These are phyloP conservation scores for Hansenula sp. DNA, from an alignment of 1,139 yeast genomes.

Conservation along the genomic window DNA sequence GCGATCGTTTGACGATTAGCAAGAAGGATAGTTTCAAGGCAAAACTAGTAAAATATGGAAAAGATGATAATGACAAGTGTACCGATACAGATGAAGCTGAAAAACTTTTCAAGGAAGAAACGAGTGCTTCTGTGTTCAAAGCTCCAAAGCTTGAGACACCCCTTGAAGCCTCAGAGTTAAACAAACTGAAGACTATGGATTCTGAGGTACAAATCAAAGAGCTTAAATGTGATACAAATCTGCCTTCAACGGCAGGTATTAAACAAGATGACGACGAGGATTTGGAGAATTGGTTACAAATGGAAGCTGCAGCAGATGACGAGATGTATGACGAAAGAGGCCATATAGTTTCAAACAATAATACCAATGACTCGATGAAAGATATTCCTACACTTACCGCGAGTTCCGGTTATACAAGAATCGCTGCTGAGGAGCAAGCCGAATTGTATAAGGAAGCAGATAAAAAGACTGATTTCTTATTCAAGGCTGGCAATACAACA, in stretches of 20 bases:
- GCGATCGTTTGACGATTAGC: not conserved
- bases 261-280: constrained; percentile 12
- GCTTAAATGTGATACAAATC: no score
- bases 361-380: not conserved
- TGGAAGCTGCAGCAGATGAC: constrained; percentile 58
- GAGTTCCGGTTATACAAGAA: constrained; percentile 76
- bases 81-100: constrained; percentile 4
- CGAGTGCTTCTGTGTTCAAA: not conserved
- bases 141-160: not conserved
- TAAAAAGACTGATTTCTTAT: constrained; percentile 78
- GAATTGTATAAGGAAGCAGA: constrained; percentile 71
- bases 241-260: no score
- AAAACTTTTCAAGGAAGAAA: constrained; percentile 6
- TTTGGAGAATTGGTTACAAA: constrained; percentile 48
- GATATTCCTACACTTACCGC: constrained; percentile 19
- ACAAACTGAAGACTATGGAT: no score
- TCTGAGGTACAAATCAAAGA: no score
- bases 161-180: not conserved
- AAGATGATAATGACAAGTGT: not conserved
- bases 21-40: not conserved
- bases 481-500: constrained; percentile 33
- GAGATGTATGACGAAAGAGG: constrained; percentile 59
- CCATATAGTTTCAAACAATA: not conserved
- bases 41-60: not conserved
- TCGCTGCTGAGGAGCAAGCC: constrained; percentile 86